Percentiles rank a stretch among this genome's conserved stretches.
Evolutionary conservation across 345 rosid genomes (phyloP).

Genomic region (Arabidopsis arenosa): DNA sequence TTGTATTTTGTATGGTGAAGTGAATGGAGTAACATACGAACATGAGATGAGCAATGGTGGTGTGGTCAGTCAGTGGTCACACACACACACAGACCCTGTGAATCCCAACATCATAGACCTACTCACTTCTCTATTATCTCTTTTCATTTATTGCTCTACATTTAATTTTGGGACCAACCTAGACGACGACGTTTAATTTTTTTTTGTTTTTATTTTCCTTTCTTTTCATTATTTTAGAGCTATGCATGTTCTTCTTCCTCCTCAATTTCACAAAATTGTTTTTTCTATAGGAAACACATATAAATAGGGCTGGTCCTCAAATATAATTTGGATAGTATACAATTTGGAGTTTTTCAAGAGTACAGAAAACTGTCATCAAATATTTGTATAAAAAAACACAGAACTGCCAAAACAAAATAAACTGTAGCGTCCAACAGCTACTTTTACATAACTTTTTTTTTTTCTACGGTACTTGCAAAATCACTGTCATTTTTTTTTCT

Average conservation of each 20-base stretch:
- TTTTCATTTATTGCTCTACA: conserved; percentile 39
- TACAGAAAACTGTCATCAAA: neutral
- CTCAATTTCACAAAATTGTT: neutral
- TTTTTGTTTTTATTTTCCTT: neutral
- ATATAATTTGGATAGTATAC: neutral
- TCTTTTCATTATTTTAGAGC: neutral
- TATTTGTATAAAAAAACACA: neutral
- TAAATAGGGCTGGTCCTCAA: neutral
- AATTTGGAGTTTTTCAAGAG: neutral
- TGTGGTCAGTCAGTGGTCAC: conserved; percentile 46
- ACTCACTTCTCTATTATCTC: conserved; percentile 36
- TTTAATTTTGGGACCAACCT: conserved; percentile 39
- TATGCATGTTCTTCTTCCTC: neutral
- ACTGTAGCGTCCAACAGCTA: conserved; percentile 15
- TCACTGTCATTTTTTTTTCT: neutral
- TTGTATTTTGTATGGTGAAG: conserved; percentile 31
- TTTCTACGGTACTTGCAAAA: conserved; percentile 24
- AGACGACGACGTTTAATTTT: conserved; percentile 39
- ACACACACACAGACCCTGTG: conserved; percentile 37
- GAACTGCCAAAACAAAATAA: neutral
- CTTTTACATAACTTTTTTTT: neutral
- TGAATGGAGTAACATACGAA: conserved; percentile 25
- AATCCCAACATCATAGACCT: conserved; percentile 43
- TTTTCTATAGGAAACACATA: neutral
- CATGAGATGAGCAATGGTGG: conserved; percentile 40